These are phyloP conservation scores for Closterium sp. DNA, from an alignment of 139 green algal genomes.

Conservation along the genomic window DNA sequence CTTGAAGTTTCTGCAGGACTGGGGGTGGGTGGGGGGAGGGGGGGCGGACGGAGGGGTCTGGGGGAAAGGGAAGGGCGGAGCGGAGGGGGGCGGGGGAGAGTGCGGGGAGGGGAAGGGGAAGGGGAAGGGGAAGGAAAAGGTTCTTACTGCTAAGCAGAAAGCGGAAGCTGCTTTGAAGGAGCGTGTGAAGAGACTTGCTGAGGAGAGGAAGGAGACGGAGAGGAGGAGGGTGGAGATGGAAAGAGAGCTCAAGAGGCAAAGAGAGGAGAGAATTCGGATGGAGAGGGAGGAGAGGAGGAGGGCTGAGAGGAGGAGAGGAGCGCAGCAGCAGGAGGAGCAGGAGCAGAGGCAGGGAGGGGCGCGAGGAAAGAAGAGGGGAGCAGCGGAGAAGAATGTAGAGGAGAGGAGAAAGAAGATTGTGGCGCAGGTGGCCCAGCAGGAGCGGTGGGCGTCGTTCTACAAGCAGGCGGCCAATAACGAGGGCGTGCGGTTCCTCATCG, in stretches of 20 bases:
- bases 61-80: not conserved
- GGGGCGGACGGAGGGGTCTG: not conserved
- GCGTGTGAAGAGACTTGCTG: not conserved
- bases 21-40: not conserved
- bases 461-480: slow-evolving; percentile 9
- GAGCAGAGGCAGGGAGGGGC: not conserved
- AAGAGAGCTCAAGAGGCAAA: not conserved
- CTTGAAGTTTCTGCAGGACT: slow-evolving; percentile 5
- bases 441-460: not conserved
- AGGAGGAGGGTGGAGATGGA: not conserved
- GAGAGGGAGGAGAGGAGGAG: not conserved
- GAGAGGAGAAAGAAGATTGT: not conserved
- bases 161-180: not conserved
- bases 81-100: not conserved
- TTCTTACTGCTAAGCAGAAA: not conserved
- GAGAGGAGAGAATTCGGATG: not conserved
- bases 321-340: not conserved
- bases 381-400: not conserved
- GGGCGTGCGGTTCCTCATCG: slow-evolving; percentile 14
- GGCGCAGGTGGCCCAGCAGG: not conserved
- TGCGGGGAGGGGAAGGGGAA: not conserved
- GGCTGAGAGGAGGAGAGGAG: not conserved
- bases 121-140: not conserved
- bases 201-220: not conserved
- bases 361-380: not conserved